Conservation (phyloP, 2,329 filamentous ascomycete species). For the Trichoderma semiorbis region DNA sequence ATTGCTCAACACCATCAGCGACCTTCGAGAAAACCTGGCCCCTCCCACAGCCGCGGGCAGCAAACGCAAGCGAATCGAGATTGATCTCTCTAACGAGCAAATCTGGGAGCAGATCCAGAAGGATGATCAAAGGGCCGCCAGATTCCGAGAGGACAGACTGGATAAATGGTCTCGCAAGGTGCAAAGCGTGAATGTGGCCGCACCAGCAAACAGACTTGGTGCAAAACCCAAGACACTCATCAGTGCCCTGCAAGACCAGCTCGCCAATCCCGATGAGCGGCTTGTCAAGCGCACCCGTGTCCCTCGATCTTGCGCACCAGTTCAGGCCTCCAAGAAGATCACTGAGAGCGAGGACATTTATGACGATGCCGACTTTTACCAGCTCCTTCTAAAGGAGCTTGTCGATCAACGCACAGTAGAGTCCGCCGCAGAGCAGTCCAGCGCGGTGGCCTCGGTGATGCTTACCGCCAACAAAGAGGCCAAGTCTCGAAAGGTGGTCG, state of each 20-base stretch:
- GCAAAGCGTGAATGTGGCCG: conserved; percentile 44
- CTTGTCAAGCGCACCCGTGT: conserved; percentile 66
- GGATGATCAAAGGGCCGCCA: conserved; percentile 57
- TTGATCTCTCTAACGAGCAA: conserved; percentile 56
- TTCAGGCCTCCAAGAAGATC: conserved; percentile 58
- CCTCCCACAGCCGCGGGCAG: conserved; percentile 48
- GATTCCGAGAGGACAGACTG: conserved; percentile 67
- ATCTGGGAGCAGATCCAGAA: conserved; percentile 71
- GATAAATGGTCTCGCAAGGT: conserved; percentile 86
- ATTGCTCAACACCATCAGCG: conserved; percentile 77
- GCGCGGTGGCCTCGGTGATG: conserved; percentile 52
- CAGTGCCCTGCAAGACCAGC: conserved; percentile 65
- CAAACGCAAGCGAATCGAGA: conserved; percentile 60
- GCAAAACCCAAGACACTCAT: conserved; percentile 48
- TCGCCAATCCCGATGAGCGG: conserved; percentile 59
- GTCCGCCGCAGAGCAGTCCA: conserved; percentile 47
- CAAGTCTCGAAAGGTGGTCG: conserved; percentile 78
- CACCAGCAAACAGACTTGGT: conserved; percentile 25
- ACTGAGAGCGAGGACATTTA: conserved; percentile 65
- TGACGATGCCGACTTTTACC: conserved; percentile 94
- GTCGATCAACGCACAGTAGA: conserved; percentile 83
- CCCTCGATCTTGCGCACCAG: conserved; percentile 72
- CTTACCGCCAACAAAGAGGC: conserved; percentile 70
- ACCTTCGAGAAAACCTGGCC: conserved; percentile 60
- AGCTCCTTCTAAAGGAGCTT: conserved; percentile 85